Evolutionary conservation across 257 asterid species (phyloP), one percentile per base, ranked within the genome.

Genomic region (Solanum bulbocastanum): DNA sequence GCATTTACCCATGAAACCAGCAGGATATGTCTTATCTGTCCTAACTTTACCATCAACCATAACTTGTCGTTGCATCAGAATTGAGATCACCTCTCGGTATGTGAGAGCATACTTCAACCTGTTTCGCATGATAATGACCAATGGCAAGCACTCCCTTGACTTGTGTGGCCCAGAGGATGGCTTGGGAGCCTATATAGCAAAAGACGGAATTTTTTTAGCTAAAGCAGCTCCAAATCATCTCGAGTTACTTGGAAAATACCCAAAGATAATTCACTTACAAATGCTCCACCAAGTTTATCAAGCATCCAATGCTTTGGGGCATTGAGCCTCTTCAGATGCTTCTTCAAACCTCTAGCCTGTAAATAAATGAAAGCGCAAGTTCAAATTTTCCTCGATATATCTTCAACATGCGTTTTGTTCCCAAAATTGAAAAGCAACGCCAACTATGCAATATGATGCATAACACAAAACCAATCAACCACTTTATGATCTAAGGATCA

Each of bases 121-220:
- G 88, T 86, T 86, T 42, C 88, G 88, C 3, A 86, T 22, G 44
- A 86, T 86, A 37, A 86, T 35, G 58, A 49, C 16, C 88, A 86
- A 73, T 4, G 88, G 30, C 74, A 86, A 72, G 58, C 84, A 86
- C 52, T 86, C 84, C 84, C 60, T 73, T 86, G 88, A 86, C 56
- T 86, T 86, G 84, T 86, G 88, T 44, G 88, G 88, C 32, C 88
- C 84, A 73, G 84, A 86, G 5, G 88, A 86, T 3, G 88, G 88
- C 88, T 86, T 86, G 11, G 88, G 88, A 71, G 88, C 88, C 88
- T 86, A 35, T 78, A 73, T 9, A 86, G 20, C 30, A 25, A 84
- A 62, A 35, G 5, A 35, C 23, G 20, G 5, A 72, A 73, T 4
- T 22, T 33, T 32, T 7, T 2, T 0, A 49, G 56, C 10, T 72